These are phyloP conservation scores for Stagonosporopsis tanaceti DNA, from an alignment of 2,329 filamentous ascomycete genomes.

Conservation along the genomic window DNA sequence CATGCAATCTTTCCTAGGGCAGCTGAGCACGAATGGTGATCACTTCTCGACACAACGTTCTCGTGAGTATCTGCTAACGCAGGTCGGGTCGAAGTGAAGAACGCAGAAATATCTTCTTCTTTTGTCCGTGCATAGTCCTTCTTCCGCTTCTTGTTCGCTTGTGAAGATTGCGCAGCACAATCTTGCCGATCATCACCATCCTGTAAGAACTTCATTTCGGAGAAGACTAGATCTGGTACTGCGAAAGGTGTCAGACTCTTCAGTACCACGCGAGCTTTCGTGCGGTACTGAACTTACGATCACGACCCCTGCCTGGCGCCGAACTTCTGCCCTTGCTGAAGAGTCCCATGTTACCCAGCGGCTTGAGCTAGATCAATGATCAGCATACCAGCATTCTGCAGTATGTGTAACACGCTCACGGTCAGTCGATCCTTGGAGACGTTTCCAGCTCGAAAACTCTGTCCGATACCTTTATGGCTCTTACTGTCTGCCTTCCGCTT, in stretches of 20 bases:
- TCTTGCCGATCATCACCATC: constrained; percentile 43
- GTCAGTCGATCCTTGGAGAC: constrained; percentile 56
- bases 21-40: background rate
- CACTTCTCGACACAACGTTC: constrained; percentile 29
- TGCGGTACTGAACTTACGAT: constrained; percentile 46
- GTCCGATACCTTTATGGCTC: constrained; percentile 48
- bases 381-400: constrained; percentile 26
- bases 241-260: constrained; percentile 29
- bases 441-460: constrained; percentile 56
- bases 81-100: constrained; percentile 50
- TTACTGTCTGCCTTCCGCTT: constrained; percentile 49
- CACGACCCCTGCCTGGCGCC: constrained; percentile 53
- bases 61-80: constrained; percentile 33
- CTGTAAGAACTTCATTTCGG: constrained; percentile 59
- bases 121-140: constrained; percentile 42
- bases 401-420: constrained; percentile 42
- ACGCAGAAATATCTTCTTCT: constrained; percentile 56
- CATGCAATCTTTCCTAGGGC: constrained; percentile 11
- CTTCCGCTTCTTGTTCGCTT: constrained; percentile 41
- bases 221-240: constrained; percentile 63
- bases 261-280: constrained; percentile 18
- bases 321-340: constrained; percentile 60
- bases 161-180: constrained; percentile 31
- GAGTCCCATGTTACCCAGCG: constrained; percentile 52
- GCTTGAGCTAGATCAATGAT: constrained; percentile 53